A percentile compares a stretch with the other conserved stretches of the same genome.
These are phyloP conservation scores for Lipomyces spencermartinsiae DNA, from an alignment of 805 yeast genomes.

Conservation along the genomic window DNA sequence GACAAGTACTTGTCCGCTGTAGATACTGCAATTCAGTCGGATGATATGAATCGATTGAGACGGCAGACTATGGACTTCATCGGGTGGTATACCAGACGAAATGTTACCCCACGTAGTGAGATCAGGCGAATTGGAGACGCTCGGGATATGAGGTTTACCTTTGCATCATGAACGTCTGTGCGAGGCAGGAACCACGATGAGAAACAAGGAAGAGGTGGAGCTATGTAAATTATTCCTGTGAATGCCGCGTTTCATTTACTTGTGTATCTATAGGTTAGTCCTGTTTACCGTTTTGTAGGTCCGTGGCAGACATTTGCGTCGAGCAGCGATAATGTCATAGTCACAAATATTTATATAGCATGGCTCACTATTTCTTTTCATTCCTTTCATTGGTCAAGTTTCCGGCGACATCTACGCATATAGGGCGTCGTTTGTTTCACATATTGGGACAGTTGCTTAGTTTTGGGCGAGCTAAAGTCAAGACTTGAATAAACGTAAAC, in stretches of 20 bases:
- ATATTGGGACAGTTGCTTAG: too few relatives aligned
- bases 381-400: too few relatives aligned
- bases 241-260: neutral
- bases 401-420: too few relatives aligned
- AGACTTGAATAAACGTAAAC: too few relatives aligned
- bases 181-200: neutral
- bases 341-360: neutral
- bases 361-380: neutral
- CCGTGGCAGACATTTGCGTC: neutral
- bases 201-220: neutral
- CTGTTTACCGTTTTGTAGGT: neutral
- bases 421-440: too few relatives aligned
- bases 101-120: slow-evolving; percentile 50
- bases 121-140: slow-evolving; percentile 27
- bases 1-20: slow-evolving; percentile 64
- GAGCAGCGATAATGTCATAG: neutral
- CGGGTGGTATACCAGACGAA: slow-evolving; percentile 81
- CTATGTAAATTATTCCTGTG: neutral
- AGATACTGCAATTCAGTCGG: slow-evolving; percentile 60
- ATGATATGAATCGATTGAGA: slow-evolving; percentile 76
- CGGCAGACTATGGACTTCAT: slow-evolving; percentile 76
- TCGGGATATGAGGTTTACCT: slow-evolving; percentile 20
- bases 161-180: slow-evolving; percentile 4
- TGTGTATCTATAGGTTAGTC: neutral
- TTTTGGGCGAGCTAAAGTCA: too few relatives aligned